phyloP scores from a whole-genome alignment of 768 basidiomycete genomes.

The Podaxis sp. region DNA sequence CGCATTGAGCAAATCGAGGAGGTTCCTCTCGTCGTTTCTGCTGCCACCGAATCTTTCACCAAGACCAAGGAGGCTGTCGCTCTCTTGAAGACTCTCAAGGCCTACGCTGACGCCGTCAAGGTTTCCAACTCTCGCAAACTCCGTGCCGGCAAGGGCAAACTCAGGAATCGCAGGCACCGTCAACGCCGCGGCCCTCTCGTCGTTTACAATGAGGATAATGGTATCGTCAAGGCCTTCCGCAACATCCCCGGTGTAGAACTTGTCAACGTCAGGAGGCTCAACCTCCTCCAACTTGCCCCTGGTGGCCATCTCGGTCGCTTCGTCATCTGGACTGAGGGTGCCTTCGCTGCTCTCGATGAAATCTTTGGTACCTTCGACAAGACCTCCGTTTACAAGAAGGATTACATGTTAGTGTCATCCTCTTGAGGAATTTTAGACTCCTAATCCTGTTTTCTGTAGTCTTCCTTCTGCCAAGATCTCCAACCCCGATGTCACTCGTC shows the following conservation, averaged over 20 bases:
- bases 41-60: constrained; percentile 78
- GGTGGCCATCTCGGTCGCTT: constrained; percentile 99
- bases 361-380: constrained; percentile 96
- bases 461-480: constrained; percentile 95
- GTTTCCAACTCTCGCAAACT: constrained; percentile 97
- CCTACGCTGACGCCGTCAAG: constrained; percentile 92
- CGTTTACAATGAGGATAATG: constrained; percentile 96
- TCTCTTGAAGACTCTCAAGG: constrained; percentile 86
- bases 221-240: constrained; percentile 97
- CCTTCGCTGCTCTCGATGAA: constrained; percentile 90
- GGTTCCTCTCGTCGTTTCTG: constrained; percentile 89
- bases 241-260: constrained; percentile 98
- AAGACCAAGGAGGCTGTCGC: constrained; percentile 98
- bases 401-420: constrained; percentile 66
- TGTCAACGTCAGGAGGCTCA: constrained; percentile 90
- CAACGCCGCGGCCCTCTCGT: constrained; percentile 97
- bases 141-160: constrained; percentile 95
- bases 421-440: neutral
- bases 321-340: constrained; percentile 98
- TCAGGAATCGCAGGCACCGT: constrained; percentile 94
- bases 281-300: constrained; percentile 98
- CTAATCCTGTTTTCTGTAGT: constrained; percentile 34
- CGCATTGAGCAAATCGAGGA: constrained; percentile 97
- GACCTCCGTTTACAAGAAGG: constrained; percentile 83
- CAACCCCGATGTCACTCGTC: constrained; percentile 94